A percentile compares a stretch with the other conserved stretches of the same genome.
phyloP scores from a whole-genome alignment of 352 stramenopile genomes.

The Globisporangium ultimum region DNA sequence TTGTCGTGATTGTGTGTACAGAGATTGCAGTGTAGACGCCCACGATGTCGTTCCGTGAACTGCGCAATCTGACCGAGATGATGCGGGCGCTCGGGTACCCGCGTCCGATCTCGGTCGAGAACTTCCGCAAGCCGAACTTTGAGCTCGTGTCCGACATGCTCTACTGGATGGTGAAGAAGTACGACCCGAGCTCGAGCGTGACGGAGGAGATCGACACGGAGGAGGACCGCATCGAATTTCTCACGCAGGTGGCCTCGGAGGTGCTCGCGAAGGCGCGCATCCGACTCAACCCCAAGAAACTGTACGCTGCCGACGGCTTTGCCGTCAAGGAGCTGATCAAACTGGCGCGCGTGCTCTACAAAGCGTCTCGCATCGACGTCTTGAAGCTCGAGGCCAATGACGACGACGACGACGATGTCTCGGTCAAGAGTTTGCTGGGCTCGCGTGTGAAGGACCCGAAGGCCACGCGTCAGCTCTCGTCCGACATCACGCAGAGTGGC shows the following conservation, averaged over 20 bases:
- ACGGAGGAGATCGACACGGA: constrained; percentile 94
- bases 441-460: constrained; percentile 88
- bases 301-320: constrained; percentile 95
- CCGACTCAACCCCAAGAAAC: constrained; percentile 91
- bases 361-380: constrained; percentile 76
- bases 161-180: constrained; percentile 97
- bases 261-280: constrained; percentile 91
- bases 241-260: constrained; percentile 81
- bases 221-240: constrained; percentile 93
- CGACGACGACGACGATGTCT: constrained; percentile 70
- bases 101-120: constrained; percentile 88
- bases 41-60: constrained; percentile 82
- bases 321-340: constrained; percentile 95
- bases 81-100: constrained; percentile 94
- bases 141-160: constrained; percentile 94
- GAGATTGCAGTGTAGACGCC: neutral
- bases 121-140: constrained; percentile 97
- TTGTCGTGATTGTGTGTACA: too few relatives aligned
- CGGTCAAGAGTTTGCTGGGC: constrained; percentile 62
- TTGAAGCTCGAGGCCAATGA: constrained; percentile 55
- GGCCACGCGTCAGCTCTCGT: constrained; percentile 85
- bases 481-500: constrained; percentile 92
- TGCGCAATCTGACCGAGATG: constrained; percentile 94
- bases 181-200: constrained; percentile 81
- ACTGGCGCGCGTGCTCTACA: constrained; percentile 91